Base-by-base conservation (phyloP, 2,329 filamentous ascomycete species). In the Nannizziopsis arthrosporioides region DNA sequence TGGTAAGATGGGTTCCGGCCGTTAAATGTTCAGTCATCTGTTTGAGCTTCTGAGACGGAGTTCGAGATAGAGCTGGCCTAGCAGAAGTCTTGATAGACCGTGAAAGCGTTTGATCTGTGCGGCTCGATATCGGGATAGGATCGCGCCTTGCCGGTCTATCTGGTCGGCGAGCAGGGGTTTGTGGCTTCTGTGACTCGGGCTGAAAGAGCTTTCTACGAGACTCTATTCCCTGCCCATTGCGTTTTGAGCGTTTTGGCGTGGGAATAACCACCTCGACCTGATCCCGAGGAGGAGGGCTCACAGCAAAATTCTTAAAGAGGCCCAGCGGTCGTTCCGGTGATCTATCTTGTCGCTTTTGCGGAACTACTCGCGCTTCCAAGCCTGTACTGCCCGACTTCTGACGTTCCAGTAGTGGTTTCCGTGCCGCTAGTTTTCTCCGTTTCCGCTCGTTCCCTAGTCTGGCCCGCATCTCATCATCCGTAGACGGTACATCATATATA, bases 401-500 rank as follows among this genome's bases (percentile, higher is more conserved):
- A 22, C 43, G 42, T 39, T 38, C 22, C 41, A 35, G 40, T 15
- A 19, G 44, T 15, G 11, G n/a, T 40, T 48, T 51, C 11, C 44
- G 41, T 2, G 49, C 40, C 6, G 44, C 49, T 47, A 55, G 18
- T 36, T 51, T 54, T 34, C 54, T 48, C 5, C 54, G 48, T 37
- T 55, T 55, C 36, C 50, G 49, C 17, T 46, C 48, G 17, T 31
- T 30, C 31, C 17, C 31, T 12, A 32, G 32, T 10, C 14, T 22
- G 31, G n/a, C 36, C n/a, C 37, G 48, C 9, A 41, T 44, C 39
- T 61, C 59, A 8, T 63, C 60, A 18, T 56, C 56, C 11, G 61
- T 61, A 5, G 59, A 60, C 9, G 54, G 54, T 17, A 61, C 41
- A 34, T 63, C 59, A 43, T 55, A 62, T 19, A 61, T 52, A 30